Conservation (phyloP, 164 flowering plant species). For the Nymphaea thermarum region DNA sequence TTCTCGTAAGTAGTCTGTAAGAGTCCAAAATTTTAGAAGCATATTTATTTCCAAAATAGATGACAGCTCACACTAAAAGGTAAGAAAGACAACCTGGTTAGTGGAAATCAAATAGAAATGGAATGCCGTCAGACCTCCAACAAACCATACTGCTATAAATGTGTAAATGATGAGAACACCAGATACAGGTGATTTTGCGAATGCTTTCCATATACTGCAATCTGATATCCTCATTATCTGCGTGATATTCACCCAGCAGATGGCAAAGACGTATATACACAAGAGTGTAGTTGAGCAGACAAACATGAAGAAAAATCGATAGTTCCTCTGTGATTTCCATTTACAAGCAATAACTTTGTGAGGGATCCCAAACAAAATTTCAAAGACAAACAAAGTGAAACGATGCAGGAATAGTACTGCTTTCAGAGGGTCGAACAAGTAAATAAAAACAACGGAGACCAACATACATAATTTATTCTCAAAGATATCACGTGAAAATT, state of each 20-base stretch:
- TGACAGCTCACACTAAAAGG: background rate
- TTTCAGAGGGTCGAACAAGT: no score
- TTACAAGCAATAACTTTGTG: background rate
- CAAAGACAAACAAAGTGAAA: no score
- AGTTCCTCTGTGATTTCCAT: conserved; percentile 43
- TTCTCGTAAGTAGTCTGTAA: conserved; percentile 85
- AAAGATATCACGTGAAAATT: no score
- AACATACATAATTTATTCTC: no score
- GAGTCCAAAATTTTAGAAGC: background rate
- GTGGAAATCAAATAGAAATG: conserved; percentile 52
- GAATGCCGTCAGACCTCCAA: conserved; percentile 72
- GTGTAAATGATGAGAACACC: conserved; percentile 53
- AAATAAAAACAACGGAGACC: no score
- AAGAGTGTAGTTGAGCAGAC: conserved; percentile 53
- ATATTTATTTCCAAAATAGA: no score
- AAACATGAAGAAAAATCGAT: conserved; percentile 70
- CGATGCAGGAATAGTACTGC: no score
- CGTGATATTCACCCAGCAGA: conserved; percentile 51
- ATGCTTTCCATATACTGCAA: conserved; percentile 38
- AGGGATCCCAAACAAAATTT: background rate
- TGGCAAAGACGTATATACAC: conserved; percentile 55
- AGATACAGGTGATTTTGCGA: conserved; percentile 40
- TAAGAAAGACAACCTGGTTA: conserved; percentile 41
- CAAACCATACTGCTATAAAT: conserved; percentile 59
- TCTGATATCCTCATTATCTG: conserved; percentile 24